These are phyloP conservation scores for Penicillium coffeae DNA, from an alignment of 495 filamentous ascomycete genomes.

Conservation along the genomic window DNA sequence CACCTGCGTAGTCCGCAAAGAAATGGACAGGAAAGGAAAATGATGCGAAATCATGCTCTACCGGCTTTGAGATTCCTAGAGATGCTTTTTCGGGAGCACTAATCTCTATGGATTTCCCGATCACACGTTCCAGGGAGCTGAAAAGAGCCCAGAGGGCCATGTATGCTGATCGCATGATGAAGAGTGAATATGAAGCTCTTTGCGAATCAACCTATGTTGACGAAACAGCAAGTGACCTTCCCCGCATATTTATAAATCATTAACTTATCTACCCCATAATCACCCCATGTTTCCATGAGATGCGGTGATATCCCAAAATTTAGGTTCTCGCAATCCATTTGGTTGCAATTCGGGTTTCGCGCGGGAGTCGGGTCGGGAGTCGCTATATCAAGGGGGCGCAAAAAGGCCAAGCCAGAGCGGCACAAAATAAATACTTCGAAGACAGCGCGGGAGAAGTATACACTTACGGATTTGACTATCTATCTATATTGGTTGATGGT, in stretches of 20 bases:
- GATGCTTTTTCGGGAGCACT: not conserved
- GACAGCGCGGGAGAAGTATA: no score
- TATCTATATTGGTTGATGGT: no score
- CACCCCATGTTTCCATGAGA: not conserved
- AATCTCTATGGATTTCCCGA: not conserved
- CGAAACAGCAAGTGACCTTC: no score
- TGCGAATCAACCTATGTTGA: no score
- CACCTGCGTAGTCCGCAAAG: not conserved
- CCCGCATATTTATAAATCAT: no score
- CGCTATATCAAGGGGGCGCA: no score
- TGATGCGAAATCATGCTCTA: not conserved
- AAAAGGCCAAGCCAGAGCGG: no score
- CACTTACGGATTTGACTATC: no score
- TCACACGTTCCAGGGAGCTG: not conserved
- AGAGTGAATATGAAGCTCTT: no score
- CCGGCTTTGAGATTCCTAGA: not conserved
- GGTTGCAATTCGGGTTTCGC: not conserved
- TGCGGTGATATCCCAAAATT: not conserved
- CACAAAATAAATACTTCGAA: no score
- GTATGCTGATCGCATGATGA: not conserved
- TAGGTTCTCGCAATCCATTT: slow-evolving; percentile 5
- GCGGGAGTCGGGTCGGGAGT: not conserved
- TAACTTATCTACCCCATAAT: not conserved
- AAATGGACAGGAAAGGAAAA: not conserved
- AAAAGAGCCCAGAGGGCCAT: not conserved